Evolutionary conservation across 495 filamentous ascomycete species (phyloP), one percentile per base, ranked within the genome.

Genomic region (Neurospora sp.): DNA sequence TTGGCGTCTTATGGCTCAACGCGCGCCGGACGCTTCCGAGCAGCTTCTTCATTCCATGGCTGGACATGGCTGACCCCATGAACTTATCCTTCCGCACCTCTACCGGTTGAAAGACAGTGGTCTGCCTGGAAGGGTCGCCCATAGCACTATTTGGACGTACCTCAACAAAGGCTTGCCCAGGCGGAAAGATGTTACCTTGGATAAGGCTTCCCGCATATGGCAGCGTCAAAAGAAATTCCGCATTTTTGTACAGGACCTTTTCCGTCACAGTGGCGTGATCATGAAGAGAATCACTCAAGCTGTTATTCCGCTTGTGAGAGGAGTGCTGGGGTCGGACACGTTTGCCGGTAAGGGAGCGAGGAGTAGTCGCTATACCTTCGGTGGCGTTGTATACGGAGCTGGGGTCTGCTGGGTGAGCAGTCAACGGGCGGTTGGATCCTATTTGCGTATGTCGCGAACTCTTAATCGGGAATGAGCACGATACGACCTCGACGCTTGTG

Each of bases 11-110:
- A 49, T 88, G 93, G 76, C 94, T 93, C 70, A 98, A 80, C n/a
- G 91, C 95, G 42, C 95, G 92, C 60, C 93, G 91, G 41, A 98
- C 93, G 74, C 91, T 94, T 1, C 95, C 95, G 66, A 99, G 86
- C 4, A 98, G 85, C 75, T 90, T 96, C 80, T 90, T 93, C 85
- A 98, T 91, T 1, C 93, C 92, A 69, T 84, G 86, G 2, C 86
- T 83, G 7, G 87, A 87, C 86, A 87, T 87, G 75, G 85, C 85
- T 27, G 84, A 87, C 7, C 84, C 86, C 31, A 79, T 81, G 27
- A 74, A 69, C 74, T 82, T 84, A 71, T 79, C 82, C 73, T 85
- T 88, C 70, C 77, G 77, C 71, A 72, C 71, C 39, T 80, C 77
- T 41, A 54, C 77, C 20, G 80, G 74, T 73, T 82, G 87, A 78